Conservation (phyloP, 2,329 filamentous ascomycete species). For the Aspergillus brasiliensis region DNA sequence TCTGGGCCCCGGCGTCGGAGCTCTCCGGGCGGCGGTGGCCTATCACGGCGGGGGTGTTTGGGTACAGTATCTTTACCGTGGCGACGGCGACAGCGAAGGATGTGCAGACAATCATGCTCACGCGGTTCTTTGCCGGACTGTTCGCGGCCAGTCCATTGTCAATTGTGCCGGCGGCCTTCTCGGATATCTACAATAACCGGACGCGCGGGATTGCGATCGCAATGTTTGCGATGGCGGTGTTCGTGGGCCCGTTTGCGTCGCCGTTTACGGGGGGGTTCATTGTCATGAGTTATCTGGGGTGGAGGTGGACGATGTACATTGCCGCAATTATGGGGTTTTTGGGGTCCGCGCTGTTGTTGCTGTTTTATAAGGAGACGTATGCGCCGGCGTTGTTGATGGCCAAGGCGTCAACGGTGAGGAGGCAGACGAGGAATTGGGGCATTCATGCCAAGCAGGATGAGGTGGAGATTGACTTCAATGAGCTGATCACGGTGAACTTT, state of each 20-base stretch:
- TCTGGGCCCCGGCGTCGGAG: conserved; percentile 66
- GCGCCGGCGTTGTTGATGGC: conserved; percentile 42
- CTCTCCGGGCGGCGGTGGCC: conserved; percentile 60
- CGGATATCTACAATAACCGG: conserved; percentile 54
- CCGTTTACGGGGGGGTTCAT: conserved; percentile 57
- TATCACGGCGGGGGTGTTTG: conserved; percentile 45
- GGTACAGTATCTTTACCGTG: conserved; percentile 49
- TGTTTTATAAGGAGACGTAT: conserved; percentile 58
- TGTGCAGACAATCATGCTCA: conserved; percentile 45
- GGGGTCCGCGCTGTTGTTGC: conserved; percentile 36
- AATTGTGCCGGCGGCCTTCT: conserved; percentile 47
- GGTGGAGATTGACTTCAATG: conserved; percentile 52
- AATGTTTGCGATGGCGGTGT: conserved; percentile 53
- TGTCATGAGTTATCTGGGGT: conserved; percentile 49
- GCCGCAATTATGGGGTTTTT: conserved; percentile 56
- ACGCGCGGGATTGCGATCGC: conserved; percentile 47
- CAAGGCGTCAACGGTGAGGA: conserved; percentile 51
- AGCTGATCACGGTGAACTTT: conserved; percentile 52
- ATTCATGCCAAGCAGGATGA: conserved; percentile 59
- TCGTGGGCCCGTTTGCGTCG: conserved; percentile 52
- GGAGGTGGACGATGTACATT: conserved; percentile 57
- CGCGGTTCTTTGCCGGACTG: conserved; percentile 50
- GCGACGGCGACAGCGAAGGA: conserved; percentile 46
- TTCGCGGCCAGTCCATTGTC: conserved; percentile 48
- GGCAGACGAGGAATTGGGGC: conserved; percentile 60